phyloP scores from a whole-genome alignment of 1,284 basidiomycete species.

The Leccinum brunneo-olivaceum region DNA sequence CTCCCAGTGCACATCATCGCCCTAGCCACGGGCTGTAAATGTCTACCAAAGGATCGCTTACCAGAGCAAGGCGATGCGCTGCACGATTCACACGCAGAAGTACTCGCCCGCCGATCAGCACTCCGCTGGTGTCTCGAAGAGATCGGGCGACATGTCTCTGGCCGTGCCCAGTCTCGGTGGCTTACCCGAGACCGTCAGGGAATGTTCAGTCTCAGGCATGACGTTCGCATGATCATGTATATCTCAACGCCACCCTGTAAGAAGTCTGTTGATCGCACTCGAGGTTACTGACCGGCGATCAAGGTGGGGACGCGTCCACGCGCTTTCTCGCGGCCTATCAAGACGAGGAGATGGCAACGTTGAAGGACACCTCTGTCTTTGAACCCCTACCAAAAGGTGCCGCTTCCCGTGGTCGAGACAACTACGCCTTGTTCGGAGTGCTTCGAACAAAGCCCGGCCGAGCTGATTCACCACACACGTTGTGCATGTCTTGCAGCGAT shows the following conservation, averaged over 20 bases:
- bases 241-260: slow-evolving; percentile 88
- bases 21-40: slow-evolving; percentile 83
- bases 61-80: slow-evolving; percentile 73
- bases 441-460: slow-evolving; percentile 88
- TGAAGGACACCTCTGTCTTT: slow-evolving; percentile 49
- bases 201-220: slow-evolving; percentile 45
- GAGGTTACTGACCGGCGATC: background rate
- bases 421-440: slow-evolving; percentile 68
- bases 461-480: slow-evolving; percentile 74
- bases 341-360: slow-evolving; percentile 58
- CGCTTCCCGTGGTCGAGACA: slow-evolving; percentile 69
- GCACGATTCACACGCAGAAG: slow-evolving; percentile 89
- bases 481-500: slow-evolving; percentile 85
- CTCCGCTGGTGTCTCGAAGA: slow-evolving; percentile 79
- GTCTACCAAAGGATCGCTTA: slow-evolving; percentile 62
- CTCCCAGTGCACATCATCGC: slow-evolving; percentile 49
- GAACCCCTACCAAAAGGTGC: slow-evolving; percentile 32
- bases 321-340: slow-evolving; percentile 68
- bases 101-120: slow-evolving; percentile 76
- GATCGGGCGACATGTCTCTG: slow-evolving; percentile 34
- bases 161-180: slow-evolving; percentile 36
- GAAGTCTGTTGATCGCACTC: slow-evolving; percentile 13
- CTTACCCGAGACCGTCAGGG: slow-evolving; percentile 33
- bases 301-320: slow-evolving; percentile 89
- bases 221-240: slow-evolving; percentile 63